Percentiles rank a stretch among this genome's conserved stretches.
Conservation (phyloP, 148 eudicot species). For the Chenopodium quinoa region DNA sequence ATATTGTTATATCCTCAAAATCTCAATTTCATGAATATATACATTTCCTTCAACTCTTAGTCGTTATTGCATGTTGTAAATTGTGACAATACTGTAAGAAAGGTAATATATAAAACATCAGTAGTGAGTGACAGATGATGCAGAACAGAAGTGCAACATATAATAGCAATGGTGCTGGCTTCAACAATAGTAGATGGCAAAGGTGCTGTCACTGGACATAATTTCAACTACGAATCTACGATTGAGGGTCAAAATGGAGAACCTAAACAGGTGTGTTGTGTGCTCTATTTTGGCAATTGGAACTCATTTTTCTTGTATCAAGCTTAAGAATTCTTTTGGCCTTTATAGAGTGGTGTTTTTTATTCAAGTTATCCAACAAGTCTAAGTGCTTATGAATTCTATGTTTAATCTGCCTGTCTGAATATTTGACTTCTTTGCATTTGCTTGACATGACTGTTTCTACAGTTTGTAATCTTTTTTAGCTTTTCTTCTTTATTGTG, state of each 20-base stretch:
- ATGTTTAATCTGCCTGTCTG: neutral
- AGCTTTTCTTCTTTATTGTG: neutral
- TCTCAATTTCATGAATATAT: neutral
- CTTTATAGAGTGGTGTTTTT: too few species aligned
- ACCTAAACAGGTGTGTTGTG: constrained; percentile 58
- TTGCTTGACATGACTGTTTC: neutral
- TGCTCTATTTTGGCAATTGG: neutral
- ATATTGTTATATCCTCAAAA: neutral
- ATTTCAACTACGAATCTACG: constrained; percentile 89
- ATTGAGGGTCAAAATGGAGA: constrained; percentile 96
- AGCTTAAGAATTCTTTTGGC: too few species aligned
- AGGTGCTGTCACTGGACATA: constrained; percentile 74
- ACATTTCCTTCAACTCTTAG: neutral
- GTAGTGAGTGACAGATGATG: neutral
- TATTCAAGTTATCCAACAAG: too few species aligned
- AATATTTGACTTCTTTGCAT: too few species aligned
- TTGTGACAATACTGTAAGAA: neutral
- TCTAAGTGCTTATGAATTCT: neutral
- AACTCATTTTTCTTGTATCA: neutral
- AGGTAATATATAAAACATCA: neutral
- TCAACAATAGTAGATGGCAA: constrained; percentile 54
- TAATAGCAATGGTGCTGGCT: constrained; percentile 25
- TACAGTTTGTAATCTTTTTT: neutral
- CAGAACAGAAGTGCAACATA: neutral
- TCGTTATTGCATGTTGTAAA: neutral